These are phyloP conservation scores for Dactylellina parvicollis DNA, from an alignment of 2,329 filamentous ascomycete genomes.

Conservation along the genomic window DNA sequence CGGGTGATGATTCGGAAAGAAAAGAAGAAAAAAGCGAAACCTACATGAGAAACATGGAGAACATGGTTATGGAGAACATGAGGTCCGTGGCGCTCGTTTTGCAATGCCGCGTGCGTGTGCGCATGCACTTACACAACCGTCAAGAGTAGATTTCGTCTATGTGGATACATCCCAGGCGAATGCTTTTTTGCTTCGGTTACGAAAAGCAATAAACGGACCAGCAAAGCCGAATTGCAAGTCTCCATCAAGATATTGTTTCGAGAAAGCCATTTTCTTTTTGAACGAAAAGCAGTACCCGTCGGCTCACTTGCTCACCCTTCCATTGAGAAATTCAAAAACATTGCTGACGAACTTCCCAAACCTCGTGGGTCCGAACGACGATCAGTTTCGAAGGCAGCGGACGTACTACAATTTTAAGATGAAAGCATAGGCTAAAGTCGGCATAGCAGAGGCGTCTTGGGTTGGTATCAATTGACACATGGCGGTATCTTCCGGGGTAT, in stretches of 20 bases:
- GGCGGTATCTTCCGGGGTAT: conserved; percentile 40
- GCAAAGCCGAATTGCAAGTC: conserved; percentile 20
- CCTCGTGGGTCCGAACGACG: conserved; percentile 30
- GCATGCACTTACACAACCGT: conserved; percentile 37
- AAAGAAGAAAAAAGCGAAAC: conserved; percentile 36
- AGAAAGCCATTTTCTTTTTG: background rate
- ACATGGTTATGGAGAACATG: conserved; percentile 36
- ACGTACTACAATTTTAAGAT: conserved; percentile 30
- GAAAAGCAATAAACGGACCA: conserved; percentile 46
- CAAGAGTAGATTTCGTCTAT: conserved; percentile 35
- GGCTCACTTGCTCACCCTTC: background rate
- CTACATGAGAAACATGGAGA: conserved; percentile 47
- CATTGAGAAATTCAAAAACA: background rate
- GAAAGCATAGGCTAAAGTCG: conserved; percentile 49
- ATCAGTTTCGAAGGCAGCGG: conserved; percentile 44
- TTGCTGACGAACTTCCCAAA: background rate
- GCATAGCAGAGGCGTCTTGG: conserved; percentile 9
- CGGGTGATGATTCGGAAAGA: background rate
- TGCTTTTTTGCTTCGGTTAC: conserved; percentile 9
- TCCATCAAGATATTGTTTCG: conserved; percentile 43
- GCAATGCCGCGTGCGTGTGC: conserved; percentile 48
- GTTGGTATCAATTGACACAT: conserved; percentile 23
- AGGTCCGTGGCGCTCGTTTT: conserved; percentile 44
- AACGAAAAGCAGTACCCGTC: background rate
- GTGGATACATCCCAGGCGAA: conserved; percentile 28